phyloP scores from a whole-genome alignment of 345 rosid species.

The Eutrema japonicum region DNA sequence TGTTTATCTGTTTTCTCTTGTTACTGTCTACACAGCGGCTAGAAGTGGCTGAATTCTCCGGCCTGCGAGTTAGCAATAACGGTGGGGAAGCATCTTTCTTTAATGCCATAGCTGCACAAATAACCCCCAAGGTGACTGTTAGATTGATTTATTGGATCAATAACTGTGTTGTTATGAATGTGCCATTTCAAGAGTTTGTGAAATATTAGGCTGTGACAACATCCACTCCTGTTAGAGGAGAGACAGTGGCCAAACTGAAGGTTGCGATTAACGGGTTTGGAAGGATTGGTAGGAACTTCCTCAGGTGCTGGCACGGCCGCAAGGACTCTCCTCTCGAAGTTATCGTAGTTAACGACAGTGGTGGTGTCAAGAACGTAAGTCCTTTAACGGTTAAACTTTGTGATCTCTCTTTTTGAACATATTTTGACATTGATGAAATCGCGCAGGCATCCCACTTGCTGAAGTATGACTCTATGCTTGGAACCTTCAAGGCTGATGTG shows the following conservation, averaged over 20 bases:
- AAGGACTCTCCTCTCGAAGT: slow-evolving; percentile 93
- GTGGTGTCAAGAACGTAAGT: slow-evolving; percentile 96
- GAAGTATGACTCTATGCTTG: slow-evolving; percentile 93
- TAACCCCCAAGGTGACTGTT: slow-evolving; percentile 63
- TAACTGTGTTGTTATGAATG: slow-evolving; percentile 9
- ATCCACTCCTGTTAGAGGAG: slow-evolving; percentile 59
- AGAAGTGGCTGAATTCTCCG: slow-evolving; percentile 77
- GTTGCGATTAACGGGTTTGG: slow-evolving; percentile 99
- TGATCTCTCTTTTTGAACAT: slow-evolving; percentile 4
- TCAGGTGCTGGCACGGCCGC: slow-evolving; percentile 98
- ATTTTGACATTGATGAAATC: slow-evolving; percentile 19
- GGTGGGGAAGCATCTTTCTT: slow-evolving; percentile 65
- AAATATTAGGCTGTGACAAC: slow-evolving; percentile 50
- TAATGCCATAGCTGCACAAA: slow-evolving; percentile 75
- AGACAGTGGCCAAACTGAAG: slow-evolving; percentile 83
- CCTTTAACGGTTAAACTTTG: not conserved
- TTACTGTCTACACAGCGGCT: slow-evolving; percentile 55
- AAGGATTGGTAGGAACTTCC: slow-evolving; percentile 96
- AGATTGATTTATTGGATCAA: not conserved
- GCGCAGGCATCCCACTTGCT: slow-evolving; percentile 93
- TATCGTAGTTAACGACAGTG: slow-evolving; percentile 92
- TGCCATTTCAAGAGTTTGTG: slow-evolving; percentile 30
- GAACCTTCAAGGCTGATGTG: slow-evolving; percentile 93
- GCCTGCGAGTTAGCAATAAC: slow-evolving; percentile 61
- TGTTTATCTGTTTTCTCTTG: slow-evolving; percentile 21